phyloP scores from a whole-genome alignment of 1,284 basidiomycete species.

The Cryptococcus wingfieldii region DNA sequence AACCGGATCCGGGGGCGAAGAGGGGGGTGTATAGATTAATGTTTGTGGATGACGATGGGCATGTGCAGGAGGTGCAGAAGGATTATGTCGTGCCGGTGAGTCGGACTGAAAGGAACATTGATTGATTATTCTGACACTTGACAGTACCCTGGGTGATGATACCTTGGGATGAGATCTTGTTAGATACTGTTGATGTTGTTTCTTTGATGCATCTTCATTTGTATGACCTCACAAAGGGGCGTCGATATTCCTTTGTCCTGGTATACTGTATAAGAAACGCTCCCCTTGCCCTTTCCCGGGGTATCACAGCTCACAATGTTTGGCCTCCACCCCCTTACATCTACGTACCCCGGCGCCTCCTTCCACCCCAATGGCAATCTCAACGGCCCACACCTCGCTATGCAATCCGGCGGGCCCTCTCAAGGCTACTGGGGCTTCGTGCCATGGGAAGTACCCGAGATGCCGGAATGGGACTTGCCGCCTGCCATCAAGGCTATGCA shows the following conservation, averaged over 20 bases:
- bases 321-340: conserved; percentile 15
- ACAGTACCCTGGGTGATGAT: neutral
- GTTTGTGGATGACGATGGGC: conserved; percentile 47
- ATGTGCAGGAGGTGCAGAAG: conserved; percentile 36
- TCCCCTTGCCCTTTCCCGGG: neutral
- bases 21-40: conserved; percentile 36
- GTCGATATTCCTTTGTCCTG: too few relatives aligned
- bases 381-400: conserved; percentile 33
- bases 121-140: neutral
- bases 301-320: conserved; percentile 14
- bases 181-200: neutral
- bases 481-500: conserved; percentile 25
- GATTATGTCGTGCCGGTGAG: conserved; percentile 42
- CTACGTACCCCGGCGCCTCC: conserved; percentile 25
- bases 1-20: conserved; percentile 26
- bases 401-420: conserved; percentile 26
- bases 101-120: neutral
- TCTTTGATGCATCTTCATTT: neutral
- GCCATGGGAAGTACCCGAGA: conserved; percentile 25
- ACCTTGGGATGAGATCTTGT: neutral
- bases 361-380: conserved; percentile 32
- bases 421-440: conserved; percentile 35
- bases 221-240: neutral
- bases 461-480: conserved; percentile 17
- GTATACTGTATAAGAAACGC: neutral